These are phyloP conservation scores for Apiospora saccharicola DNA, from an alignment of 2,329 filamentous ascomycete genomes.

Conservation along the genomic window DNA sequence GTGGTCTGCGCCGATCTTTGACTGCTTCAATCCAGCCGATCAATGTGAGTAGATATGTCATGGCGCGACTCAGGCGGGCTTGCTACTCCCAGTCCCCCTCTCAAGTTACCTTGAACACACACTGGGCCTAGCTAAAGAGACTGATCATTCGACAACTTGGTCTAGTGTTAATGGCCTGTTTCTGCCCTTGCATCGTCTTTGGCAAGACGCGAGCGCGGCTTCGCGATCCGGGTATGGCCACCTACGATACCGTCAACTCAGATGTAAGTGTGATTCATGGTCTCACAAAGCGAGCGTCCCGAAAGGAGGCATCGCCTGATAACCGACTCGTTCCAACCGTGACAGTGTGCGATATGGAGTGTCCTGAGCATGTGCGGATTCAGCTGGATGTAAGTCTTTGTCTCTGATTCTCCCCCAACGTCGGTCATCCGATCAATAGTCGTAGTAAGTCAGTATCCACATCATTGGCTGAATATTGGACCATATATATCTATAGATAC, in stretches of 20 bases:
- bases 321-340: neutral
- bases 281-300: too few species aligned
- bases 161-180: neutral
- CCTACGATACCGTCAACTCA: slow-evolving; percentile 7
- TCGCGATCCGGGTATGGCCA: neutral
- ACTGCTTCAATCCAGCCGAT: slow-evolving; percentile 7
- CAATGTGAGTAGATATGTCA: neutral
- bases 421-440: neutral
- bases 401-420: neutral
- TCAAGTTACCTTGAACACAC: too few species aligned
- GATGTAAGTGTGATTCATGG: neutral
- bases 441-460: neutral
- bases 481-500: neutral
- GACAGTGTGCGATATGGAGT: neutral
- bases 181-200: slow-evolving; percentile 17
- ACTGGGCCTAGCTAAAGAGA: neutral
- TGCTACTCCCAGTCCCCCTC: too few species aligned
- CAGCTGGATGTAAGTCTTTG: neutral
- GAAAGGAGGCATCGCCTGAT: neutral
- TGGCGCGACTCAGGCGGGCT: neutral
- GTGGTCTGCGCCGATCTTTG: slow-evolving; percentile 5
- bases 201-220: slow-evolving; percentile 20
- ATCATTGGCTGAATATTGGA: neutral
- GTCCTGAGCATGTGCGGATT: neutral
- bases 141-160: neutral